Evolutionary conservation across 306 rosid species (phyloP).

Genomic region (Echinosophora koreensis): DNA sequence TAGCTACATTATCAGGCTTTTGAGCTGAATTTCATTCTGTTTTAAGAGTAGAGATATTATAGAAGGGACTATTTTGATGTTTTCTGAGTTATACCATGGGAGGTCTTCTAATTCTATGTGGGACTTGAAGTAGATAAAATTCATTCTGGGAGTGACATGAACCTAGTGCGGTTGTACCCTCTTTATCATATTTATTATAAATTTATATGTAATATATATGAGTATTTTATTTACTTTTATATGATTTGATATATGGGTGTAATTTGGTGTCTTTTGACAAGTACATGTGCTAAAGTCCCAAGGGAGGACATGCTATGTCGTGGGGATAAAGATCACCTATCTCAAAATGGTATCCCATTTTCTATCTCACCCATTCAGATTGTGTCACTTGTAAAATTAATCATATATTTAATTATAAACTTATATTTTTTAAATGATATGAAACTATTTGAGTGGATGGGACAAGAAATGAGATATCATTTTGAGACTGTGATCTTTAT

Average conservation of each 20-base stretch:
- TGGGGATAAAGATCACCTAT: neutral
- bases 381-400: too few relatives aligned
- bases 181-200: constrained; percentile 24
- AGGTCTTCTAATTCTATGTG: constrained; percentile 37
- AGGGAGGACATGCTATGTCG: neutral
- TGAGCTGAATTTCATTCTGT: constrained; percentile 41
- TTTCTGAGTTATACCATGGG: constrained; percentile 31
- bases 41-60: constrained; percentile 49
- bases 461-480: too few relatives aligned
- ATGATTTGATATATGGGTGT: neutral
- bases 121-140: constrained; percentile 51
- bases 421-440: too few relatives aligned
- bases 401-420: too few relatives aligned
- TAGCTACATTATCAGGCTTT: constrained; percentile 40
- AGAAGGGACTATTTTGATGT: constrained; percentile 51
- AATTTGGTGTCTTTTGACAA: neutral
- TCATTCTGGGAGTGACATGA: constrained; percentile 47
- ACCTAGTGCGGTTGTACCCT: constrained; percentile 43
- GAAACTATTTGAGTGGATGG: too few relatives aligned
- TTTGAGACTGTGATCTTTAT: too few relatives aligned
- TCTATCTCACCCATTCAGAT: too few relatives aligned
- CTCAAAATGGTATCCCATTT: too few relatives aligned
- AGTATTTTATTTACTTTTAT: neutral
- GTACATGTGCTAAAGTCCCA: neutral
- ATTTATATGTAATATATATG: neutral